phyloP scores from a whole-genome alignment of 1,139 yeast genomes.

The Pichia sp. region DNA sequence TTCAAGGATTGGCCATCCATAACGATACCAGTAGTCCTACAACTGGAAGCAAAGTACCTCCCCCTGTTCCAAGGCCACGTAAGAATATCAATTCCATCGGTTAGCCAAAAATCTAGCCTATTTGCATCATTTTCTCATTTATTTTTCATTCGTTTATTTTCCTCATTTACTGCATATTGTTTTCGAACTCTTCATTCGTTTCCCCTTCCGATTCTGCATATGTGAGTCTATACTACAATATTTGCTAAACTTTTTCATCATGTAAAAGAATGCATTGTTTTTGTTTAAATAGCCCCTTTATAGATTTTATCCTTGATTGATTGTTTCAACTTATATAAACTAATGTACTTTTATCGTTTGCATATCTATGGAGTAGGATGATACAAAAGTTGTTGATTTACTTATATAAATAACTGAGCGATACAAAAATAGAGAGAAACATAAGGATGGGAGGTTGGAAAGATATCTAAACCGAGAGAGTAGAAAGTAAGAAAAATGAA shows the following conservation, averaged over 20 bases:
- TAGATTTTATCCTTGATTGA: background rate
- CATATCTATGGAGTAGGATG: background rate
- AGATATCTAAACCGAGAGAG: background rate
- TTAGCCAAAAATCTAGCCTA: too few relatives aligned
- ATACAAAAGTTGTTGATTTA: too few relatives aligned
- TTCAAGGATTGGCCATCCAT: background rate
- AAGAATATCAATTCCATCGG: constrained; percentile 11
- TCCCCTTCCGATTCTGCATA: too few relatives aligned
- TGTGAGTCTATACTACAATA: too few relatives aligned
- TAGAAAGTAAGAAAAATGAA: background rate
- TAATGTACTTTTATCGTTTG: background rate
- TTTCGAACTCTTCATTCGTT: too few relatives aligned
- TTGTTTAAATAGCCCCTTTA: too few relatives aligned
- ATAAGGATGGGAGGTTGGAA: background rate
- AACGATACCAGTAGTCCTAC: background rate
- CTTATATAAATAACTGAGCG: background rate
- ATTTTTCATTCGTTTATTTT: background rate
- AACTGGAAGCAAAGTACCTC: constrained; percentile 5
- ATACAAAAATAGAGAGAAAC: too few relatives aligned
- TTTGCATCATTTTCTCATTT: background rate
- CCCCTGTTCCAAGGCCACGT: background rate
- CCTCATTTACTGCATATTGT: background rate
- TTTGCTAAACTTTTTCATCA: too few relatives aligned
- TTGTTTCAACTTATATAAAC: background rate
- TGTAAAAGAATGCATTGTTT: too few relatives aligned